Evolutionary conservation across 768 basidiomycete species (phyloP).

Genomic region (Lepiota brunneoincarnata): DNA sequence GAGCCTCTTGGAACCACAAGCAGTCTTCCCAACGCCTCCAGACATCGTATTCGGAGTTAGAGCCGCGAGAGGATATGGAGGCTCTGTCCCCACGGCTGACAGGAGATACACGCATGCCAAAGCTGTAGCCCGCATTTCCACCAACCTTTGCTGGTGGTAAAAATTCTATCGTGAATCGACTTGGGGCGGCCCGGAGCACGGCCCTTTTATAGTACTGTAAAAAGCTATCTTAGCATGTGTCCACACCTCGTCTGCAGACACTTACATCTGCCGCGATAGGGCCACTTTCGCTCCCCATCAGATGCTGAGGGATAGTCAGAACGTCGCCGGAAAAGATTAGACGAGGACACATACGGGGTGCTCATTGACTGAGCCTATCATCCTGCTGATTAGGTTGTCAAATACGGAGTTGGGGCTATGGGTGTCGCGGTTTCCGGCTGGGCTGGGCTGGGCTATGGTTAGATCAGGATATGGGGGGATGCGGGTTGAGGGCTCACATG

Average conservation of each 20-base stretch:
- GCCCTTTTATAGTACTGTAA: slow-evolving; percentile 59
- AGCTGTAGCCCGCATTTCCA: slow-evolving; percentile 55
- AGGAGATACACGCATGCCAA: slow-evolving; percentile 61
- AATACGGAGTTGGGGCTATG: background rate
- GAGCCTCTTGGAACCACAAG: slow-evolving; percentile 65
- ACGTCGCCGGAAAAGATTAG: background rate
- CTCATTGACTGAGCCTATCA: background rate
- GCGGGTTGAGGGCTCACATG: background rate
- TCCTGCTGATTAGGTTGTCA: background rate
- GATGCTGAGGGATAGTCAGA: slow-evolving; percentile 14
- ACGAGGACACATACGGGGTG: background rate
- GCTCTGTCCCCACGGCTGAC: slow-evolving; percentile 33
- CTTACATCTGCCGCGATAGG: slow-evolving; percentile 24
- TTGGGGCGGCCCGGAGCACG: slow-evolving; percentile 57
- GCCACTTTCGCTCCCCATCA: slow-evolving; percentile 21
- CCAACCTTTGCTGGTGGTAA: slow-evolving; percentile 59
- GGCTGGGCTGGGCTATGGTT: background rate
- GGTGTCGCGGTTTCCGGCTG: background rate
- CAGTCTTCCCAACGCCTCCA: slow-evolving; percentile 87
- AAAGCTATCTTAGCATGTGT: background rate
- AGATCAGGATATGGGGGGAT: background rate
- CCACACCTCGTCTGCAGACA: background rate
- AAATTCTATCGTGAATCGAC: slow-evolving; percentile 55
- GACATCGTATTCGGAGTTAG: slow-evolving; percentile 59
- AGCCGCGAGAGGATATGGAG: slow-evolving; percentile 35